Evolutionary conservation across 2,329 filamentous ascomycete species (phyloP).

Genomic region (Colletotrichum camelliae): DNA sequence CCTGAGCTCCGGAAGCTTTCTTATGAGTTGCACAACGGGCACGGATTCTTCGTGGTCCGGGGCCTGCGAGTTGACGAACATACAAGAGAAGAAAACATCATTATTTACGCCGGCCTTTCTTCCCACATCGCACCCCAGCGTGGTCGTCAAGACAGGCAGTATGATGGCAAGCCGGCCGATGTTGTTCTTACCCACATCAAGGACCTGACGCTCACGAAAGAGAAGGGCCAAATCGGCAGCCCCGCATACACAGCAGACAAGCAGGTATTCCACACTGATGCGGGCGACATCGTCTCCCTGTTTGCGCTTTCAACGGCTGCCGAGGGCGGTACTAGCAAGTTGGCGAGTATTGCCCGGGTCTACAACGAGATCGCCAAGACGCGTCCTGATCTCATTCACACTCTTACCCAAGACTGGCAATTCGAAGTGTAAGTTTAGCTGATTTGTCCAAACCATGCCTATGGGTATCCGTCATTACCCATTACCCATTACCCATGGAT

Average conservation of each 20-base stretch:
- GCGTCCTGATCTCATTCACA: slow-evolving; percentile 65
- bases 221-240: slow-evolving; percentile 52
- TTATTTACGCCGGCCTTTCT: slow-evolving; percentile 65
- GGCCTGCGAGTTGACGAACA: slow-evolving; percentile 60
- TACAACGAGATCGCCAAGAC: slow-evolving; percentile 68
- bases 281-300: slow-evolving; percentile 63
- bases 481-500: too few species aligned
- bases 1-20: slow-evolving; percentile 55
- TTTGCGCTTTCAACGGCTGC: slow-evolving; percentile 58
- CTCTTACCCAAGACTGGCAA: slow-evolving; percentile 58
- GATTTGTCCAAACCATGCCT: fast-evolving
- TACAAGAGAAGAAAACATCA: slow-evolving; percentile 60
- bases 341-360: slow-evolving; percentile 62
- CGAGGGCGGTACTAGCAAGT: slow-evolving; percentile 60
- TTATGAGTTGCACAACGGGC: slow-evolving; percentile 59
- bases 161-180: slow-evolving; percentile 50
- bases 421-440: slow-evolving; percentile 41
- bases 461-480: too few species aligned
- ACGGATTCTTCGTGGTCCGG: slow-evolving; percentile 66
- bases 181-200: slow-evolving; percentile 67
- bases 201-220: slow-evolving; percentile 52
- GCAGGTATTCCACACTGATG: slow-evolving; percentile 68
- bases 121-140: slow-evolving; percentile 61
- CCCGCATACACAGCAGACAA: slow-evolving; percentile 67
- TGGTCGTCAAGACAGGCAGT: slow-evolving; percentile 56